These are phyloP conservation scores for Cladobotryum protrusum DNA, from an alignment of 2,329 filamentous ascomycete species.

Conservation along the genomic window DNA sequence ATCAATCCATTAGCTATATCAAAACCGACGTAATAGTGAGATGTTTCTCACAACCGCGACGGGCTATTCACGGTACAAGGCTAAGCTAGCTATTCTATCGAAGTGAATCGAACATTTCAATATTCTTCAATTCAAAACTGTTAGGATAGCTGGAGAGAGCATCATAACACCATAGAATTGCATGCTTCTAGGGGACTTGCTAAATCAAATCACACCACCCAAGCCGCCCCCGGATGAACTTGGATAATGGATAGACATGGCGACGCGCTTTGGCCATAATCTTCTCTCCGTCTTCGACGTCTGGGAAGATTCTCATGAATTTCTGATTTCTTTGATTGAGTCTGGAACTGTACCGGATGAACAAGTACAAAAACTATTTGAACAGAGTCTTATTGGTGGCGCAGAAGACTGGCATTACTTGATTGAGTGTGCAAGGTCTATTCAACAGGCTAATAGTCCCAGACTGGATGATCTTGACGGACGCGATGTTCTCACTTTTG, in stretches of 20 bases:
- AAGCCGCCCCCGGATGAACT: not conserved
- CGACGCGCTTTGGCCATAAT: conserved; percentile 19
- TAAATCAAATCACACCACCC: not conserved
- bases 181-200: too few relatives aligned
- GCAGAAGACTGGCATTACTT: conserved; percentile 29
- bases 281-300: conserved; percentile 29
- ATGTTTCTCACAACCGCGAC: not conserved
- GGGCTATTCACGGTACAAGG: too few relatives aligned
- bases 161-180: too few relatives aligned
- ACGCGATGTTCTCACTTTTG: conserved; percentile 27
- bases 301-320: conserved; percentile 23
- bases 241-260: not conserved
- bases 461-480: conserved; percentile 22
- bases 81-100: too few relatives aligned
- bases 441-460: conserved; percentile 14
- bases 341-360: conserved; percentile 18
- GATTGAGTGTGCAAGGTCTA: conserved; percentile 28
- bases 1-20: not conserved
- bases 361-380: conserved; percentile 23
- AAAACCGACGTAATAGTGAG: not conserved
- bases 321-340: conserved; percentile 26
- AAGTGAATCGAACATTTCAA: too few relatives aligned
- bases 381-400: conserved; percentile 27
- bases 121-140: too few relatives aligned
- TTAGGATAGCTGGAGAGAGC: too few relatives aligned